A percentile compares a stretch with the other conserved stretches of the same genome.
Evolutionary conservation across 1,139 yeast species (phyloP).

Genomic region (Starmera stellimalicola): DNA sequence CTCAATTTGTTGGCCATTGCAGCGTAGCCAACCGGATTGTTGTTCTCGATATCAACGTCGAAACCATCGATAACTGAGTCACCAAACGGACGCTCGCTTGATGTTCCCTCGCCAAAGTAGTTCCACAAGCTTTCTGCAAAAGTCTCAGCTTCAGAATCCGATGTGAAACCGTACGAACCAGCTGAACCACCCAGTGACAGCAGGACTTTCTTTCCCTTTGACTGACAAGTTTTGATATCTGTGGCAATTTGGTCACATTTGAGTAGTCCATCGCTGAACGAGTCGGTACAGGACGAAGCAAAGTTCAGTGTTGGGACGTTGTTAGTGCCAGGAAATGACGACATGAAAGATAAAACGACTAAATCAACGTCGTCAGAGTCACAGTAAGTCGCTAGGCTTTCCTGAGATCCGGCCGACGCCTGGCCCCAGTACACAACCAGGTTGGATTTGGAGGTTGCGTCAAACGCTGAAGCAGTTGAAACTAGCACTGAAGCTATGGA

Average conservation of each 20-base stretch:
- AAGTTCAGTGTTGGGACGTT: slow-evolving; percentile 47
- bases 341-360: slow-evolving; percentile 60
- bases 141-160: slow-evolving; percentile 50
- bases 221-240: slow-evolving; percentile 80
- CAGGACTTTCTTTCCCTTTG: slow-evolving; percentile 63
- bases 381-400: slow-evolving; percentile 60
- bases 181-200: slow-evolving; percentile 84
- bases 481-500: neutral
- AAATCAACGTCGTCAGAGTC: slow-evolving; percentile 60
- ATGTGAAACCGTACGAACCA: slow-evolving; percentile 67
- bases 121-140: slow-evolving; percentile 81
- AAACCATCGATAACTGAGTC: slow-evolving; percentile 61
- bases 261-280: slow-evolving; percentile 45
- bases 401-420: slow-evolving; percentile 68
- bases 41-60: slow-evolving; percentile 63
- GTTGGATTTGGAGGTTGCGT: slow-evolving; percentile 34
- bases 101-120: slow-evolving; percentile 69
- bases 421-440: slow-evolving; percentile 93
- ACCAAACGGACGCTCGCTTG: slow-evolving; percentile 63
- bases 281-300: slow-evolving; percentile 53
- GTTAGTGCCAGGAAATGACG: slow-evolving; percentile 44
- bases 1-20: slow-evolving; percentile 58
- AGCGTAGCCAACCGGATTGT: slow-evolving; percentile 43
- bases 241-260: slow-evolving; percentile 57
- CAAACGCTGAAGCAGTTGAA: slow-evolving; percentile 1